Base-by-base conservation (phyloP, 345 rosid species). In the Jatropha curcas region DNA sequence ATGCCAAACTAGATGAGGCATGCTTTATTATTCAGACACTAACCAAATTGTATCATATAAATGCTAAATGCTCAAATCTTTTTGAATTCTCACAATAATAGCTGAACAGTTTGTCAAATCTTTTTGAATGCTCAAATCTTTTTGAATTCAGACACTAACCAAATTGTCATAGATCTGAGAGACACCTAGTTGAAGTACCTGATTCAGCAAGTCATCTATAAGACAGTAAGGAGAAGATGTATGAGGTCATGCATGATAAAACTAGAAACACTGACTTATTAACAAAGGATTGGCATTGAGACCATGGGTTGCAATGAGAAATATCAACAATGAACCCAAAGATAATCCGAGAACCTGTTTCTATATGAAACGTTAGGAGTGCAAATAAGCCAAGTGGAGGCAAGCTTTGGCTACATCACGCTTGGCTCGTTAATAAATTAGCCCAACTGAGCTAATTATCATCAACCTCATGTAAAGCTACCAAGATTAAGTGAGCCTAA, bases 281-380 rank as follows among this genome's bases (percentile, higher is more conserved):
- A n/a, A n/a, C 34, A 67, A 19, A 16, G n/a, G n/a, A n/a, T n/a
- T n/a, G 10, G 17, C n/a, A 48, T 35, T 62, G 48, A 14, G 17
- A 62, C 22, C 28, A 59, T 59, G 48, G 30, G 16, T 35, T 60
- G 19, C 9, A 33, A 13, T 33, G 31, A 22, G 41, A 55, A 68
- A 37, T n/a, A 57, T 22, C 12, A 37, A 24, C 51, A 62, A 9
- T 62, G 66, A 7, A 5, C 10, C 52, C 35, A 48, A 69, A 24
- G 41, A 28, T 17, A 57, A 70, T 39, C 53, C 25, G 41, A 22
- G 39, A 70, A 57, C 35, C 65, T 70, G 16, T 14, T 57, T 41
- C 24, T 58, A 28, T 7, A 55, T 37, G 50, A 69, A n/a, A n/a
- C n/a, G n/a, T n/a, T n/a, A n/a, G n/a, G n/a, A n/a, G n/a, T n/a